Conservation (phyloP, 2,329 filamentous ascomycete species). For the Colletotrichum navitas region DNA sequence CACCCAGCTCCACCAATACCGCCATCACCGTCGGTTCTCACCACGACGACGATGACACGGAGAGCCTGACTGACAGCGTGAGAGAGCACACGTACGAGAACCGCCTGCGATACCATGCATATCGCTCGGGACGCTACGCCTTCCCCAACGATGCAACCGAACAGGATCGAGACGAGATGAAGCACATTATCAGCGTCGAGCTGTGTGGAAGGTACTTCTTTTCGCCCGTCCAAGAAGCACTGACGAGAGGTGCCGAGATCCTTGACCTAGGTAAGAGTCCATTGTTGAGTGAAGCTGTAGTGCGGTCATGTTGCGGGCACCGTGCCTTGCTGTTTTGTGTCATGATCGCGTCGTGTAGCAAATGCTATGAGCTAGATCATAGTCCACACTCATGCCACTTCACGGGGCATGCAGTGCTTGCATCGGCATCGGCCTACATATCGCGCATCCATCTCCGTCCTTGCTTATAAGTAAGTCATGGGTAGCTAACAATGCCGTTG, state of each 20-base stretch:
- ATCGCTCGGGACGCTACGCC: conserved; percentile 57
- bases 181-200: conserved; percentile 55
- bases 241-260: conserved; percentile 57
- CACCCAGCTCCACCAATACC: conserved; percentile 34
- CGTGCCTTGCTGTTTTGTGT: background rate
- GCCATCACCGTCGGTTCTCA: conserved; percentile 41
- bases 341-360: background rate
- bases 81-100: conserved; percentile 58
- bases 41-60: conserved; percentile 48
- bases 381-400: background rate
- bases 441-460: background rate
- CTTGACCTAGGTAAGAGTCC: conserved; percentile 60
- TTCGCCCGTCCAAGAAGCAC: conserved; percentile 56
- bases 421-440: background rate
- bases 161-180: conserved; percentile 57
- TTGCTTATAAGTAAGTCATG: too few species aligned
- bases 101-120: conserved; percentile 56
- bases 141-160: conserved; percentile 60
- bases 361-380: background rate
- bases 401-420: too few species aligned
- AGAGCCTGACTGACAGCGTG: conserved; percentile 58
- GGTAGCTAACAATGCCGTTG: conserved; percentile 40
- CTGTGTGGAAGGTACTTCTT: conserved; percentile 58
- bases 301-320: background rate
- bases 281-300: background rate